Evolutionary conservation across 257 asterid genomes (phyloP).

Genomic region (Thymus mandschuricus): DNA sequence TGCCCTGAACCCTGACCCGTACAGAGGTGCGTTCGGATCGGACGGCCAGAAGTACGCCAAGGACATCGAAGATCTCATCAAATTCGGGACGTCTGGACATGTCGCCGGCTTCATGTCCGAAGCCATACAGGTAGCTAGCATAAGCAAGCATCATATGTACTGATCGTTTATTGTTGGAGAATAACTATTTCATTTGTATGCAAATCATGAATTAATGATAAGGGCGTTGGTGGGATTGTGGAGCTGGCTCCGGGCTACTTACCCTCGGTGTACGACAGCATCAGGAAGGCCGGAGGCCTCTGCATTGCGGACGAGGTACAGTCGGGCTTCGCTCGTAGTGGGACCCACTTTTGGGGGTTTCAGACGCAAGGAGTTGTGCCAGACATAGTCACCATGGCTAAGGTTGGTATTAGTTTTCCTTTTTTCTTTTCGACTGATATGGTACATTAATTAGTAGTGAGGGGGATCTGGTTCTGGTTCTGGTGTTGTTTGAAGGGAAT

Average conservation of each 20-base stretch:
- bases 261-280: constrained; percentile 47
- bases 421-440: no score
- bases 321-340: constrained; percentile 69
- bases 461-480: no score
- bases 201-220: constrained; percentile 7
- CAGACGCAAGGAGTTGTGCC: constrained; percentile 72
- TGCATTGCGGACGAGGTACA: constrained; percentile 85
- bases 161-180: no score
- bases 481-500: constrained; percentile 46
- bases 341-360: constrained; percentile 82
- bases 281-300: constrained; percentile 65
- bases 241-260: constrained; percentile 81
- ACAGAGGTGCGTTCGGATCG: constrained; percentile 69
- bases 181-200: neutral
- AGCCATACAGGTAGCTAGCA: constrained; percentile 61
- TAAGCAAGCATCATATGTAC: neutral
- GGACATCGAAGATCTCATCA: constrained; percentile 69
- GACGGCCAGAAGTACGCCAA: constrained; percentile 63
- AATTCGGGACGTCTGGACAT: constrained; percentile 70
- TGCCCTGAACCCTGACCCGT: constrained; percentile 78
- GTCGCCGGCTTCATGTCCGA: constrained; percentile 79
- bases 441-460: no score
- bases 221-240: constrained; percentile 80
- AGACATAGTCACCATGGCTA: constrained; percentile 84
- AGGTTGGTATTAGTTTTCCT: constrained; percentile 39